Base-by-base conservation (phyloP, 306 rosid genomes). In the Pterocarpus macrocarpus region DNA sequence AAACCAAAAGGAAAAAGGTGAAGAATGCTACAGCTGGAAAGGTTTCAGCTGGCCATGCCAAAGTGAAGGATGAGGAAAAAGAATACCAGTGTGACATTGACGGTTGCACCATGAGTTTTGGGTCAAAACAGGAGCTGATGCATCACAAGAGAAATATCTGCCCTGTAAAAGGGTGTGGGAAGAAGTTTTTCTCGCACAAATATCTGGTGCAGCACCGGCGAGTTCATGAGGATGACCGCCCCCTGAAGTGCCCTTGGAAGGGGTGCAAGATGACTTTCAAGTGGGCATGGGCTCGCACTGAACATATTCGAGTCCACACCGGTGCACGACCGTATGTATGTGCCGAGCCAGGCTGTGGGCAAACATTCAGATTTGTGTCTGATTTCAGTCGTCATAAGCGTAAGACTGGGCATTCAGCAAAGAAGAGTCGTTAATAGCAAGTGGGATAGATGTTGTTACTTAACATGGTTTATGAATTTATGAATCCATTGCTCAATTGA, bases 201-300 rank as follows among this genome's bases (percentile, higher is more conserved):
- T 96, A 96, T 88, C 94, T 96, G 77, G 98, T 93, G 87, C 99
- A 96, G 85, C 99, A 96, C 73, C 93, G 98, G 1, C 90, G 98
- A 67, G 99, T 96, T 64, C 99, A 96, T 44, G 69, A 84, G 85
- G 99, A 96, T 75, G 99, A 96, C 33, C 97, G 97, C 35, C 99
- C 99, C 70, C 89, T 96, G 67, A 85, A 85, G 90, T 96, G 99
- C 74, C 98, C 98, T 28, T 96, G 99, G 99, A 96, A 89, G 90
- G 99, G 99, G 75, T 96, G 99, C 97, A 94, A 94, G 94, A 96
- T 94, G 99, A 92, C 92, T 47, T 96, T 96, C 93, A 96, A 96
- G 87, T 94, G 98, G 99, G 94, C 99, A 43, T 94, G 99, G 99
- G 98, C 99, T 56, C 97, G 97, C 53, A 96, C 99, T 0, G 99